Percentiles rank a stretch among this genome's conserved stretches.
Evolutionary conservation across 1,284 basidiomycete genomes (phyloP).

Genomic region (Anthracocystis panici-leucophaei): DNA sequence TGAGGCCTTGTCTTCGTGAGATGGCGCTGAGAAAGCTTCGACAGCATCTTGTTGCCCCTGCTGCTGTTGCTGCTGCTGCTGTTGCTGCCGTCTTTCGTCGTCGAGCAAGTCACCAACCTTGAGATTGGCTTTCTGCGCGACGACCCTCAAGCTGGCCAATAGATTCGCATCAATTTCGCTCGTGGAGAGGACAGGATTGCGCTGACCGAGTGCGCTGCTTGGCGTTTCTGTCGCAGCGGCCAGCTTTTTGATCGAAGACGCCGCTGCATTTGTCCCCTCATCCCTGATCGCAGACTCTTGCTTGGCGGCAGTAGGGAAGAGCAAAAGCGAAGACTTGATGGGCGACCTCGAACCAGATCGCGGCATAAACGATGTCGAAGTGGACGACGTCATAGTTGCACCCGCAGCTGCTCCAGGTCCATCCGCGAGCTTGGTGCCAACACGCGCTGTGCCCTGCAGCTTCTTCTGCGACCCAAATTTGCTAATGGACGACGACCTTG

Average conservation of each 20-base stretch:
- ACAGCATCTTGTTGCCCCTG: not conserved
- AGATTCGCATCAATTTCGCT: constrained; percentile 44
- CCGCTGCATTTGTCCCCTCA: not conserved
- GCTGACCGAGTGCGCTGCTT: not conserved
- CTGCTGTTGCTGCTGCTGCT: not conserved
- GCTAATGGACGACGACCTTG: constrained; percentile 12
- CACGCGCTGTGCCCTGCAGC: constrained; percentile 8
- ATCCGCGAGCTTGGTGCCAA: not conserved
- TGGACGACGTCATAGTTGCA: not conserved
- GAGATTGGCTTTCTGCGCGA: constrained; percentile 51
- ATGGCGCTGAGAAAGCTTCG: not conserved
- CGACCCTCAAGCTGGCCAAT: constrained; percentile 30
- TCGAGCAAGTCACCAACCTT: constrained; percentile 27
- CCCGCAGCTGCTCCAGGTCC: not conserved
- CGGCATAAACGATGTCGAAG: constrained; percentile 4
- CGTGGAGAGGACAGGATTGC: constrained; percentile 12
- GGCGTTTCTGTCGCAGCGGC: not conserved
- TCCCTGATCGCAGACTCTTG: not conserved
- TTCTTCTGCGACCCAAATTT: constrained; percentile 13
- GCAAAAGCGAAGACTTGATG: constrained; percentile 38
- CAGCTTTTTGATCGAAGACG: not conserved
- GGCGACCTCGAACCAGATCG: constrained; percentile 28
- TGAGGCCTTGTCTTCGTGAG: too few species aligned
- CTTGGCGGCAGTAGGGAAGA: constrained; percentile 13
- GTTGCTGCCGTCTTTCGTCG: constrained; percentile 5